Conservation (phyloP, 2,329 filamentous ascomycete genomes). For the Botryotinia narcissicola region DNA sequence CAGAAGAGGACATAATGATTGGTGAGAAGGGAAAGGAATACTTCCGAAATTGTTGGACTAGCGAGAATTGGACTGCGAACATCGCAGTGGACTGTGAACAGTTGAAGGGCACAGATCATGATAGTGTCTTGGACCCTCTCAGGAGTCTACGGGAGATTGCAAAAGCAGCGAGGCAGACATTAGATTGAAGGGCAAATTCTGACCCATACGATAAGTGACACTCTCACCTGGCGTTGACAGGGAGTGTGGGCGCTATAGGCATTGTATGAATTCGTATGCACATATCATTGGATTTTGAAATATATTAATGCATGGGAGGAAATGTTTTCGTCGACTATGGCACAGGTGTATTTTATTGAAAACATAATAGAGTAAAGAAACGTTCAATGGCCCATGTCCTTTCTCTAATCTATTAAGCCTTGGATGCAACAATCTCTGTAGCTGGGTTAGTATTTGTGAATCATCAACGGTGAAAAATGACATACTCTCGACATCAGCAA, state of each 20-base stretch:
- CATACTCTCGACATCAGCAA: slow-evolving; percentile 93
- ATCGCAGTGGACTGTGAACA: slow-evolving; percentile 40
- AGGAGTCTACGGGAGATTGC: slow-evolving; percentile 24
- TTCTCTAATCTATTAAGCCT: slow-evolving; percentile 57
- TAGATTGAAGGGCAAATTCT: not conserved
- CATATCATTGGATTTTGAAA: slow-evolving; percentile 6
- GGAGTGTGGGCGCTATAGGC: not conserved
- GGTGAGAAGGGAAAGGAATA: slow-evolving; percentile 44
- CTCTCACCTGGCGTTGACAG: not conserved
- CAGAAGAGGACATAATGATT: slow-evolving; percentile 44
- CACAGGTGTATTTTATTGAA: slow-evolving; percentile 53
- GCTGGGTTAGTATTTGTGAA: slow-evolving; percentile 39
- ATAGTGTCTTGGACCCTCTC: slow-evolving; percentile 32
- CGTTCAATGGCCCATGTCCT: slow-evolving; percentile 22
- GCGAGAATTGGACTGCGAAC: slow-evolving; percentile 32
- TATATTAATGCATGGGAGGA: slow-evolving; percentile 5
- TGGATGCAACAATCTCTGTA: slow-evolving; percentile 60
- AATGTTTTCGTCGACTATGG: slow-evolving; percentile 49
- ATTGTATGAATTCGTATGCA: not conserved
- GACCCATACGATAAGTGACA: not conserved
- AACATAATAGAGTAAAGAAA: slow-evolving; percentile 53
- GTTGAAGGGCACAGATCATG: slow-evolving; percentile 43
- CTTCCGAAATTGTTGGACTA: slow-evolving; percentile 44
- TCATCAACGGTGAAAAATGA: slow-evolving; percentile 23
- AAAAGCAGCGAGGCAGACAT: slow-evolving; percentile 5